Evolutionary conservation across 257 asterid genomes (phyloP).

Genomic region (Fraxinus excelsior): DNA sequence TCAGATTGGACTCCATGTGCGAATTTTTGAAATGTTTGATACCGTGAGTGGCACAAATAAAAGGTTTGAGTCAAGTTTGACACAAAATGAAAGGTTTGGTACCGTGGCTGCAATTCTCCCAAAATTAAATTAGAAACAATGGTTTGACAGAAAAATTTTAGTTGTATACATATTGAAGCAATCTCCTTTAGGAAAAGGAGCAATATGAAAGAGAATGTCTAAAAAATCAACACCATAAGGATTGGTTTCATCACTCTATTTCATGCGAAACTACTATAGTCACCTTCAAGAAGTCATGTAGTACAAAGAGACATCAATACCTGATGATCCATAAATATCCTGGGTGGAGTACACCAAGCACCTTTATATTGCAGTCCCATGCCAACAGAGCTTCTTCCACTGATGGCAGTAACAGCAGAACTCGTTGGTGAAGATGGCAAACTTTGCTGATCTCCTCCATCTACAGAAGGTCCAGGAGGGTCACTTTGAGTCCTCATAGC

Average conservation of each 20-base stretch:
- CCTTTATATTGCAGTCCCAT: constrained; percentile 89
- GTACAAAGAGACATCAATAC: constrained; percentile 32
- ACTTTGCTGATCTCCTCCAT: constrained; percentile 85
- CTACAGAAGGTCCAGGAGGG: constrained; percentile 85
- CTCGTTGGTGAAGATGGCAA: constrained; percentile 90
- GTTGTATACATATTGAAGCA: not conserved
- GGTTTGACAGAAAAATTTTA: not conserved
- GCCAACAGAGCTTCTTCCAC: constrained; percentile 96
- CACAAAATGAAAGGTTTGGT: too few species aligned
- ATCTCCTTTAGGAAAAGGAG: not conserved
- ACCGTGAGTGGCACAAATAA: too few species aligned
- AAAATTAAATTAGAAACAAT: not conserved
- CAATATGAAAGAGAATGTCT: not conserved
- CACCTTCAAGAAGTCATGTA: constrained; percentile 6
- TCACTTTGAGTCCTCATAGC: constrained; percentile 96
- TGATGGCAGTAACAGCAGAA: constrained; percentile 90
- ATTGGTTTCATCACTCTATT: not conserved
- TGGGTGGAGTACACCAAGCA: constrained; percentile 99
- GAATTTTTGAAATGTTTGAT: too few species aligned
- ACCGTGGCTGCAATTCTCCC: too few species aligned
- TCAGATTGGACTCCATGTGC: too few species aligned
- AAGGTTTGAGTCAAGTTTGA: too few species aligned
- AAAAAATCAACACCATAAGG: not conserved
- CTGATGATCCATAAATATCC: constrained; percentile 97
- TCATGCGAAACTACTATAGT: not conserved